These are phyloP conservation scores for Ophiocordyceps polyrhachis-furcata DNA, from an alignment of 2,329 filamentous ascomycete genomes.

Conservation along the genomic window DNA sequence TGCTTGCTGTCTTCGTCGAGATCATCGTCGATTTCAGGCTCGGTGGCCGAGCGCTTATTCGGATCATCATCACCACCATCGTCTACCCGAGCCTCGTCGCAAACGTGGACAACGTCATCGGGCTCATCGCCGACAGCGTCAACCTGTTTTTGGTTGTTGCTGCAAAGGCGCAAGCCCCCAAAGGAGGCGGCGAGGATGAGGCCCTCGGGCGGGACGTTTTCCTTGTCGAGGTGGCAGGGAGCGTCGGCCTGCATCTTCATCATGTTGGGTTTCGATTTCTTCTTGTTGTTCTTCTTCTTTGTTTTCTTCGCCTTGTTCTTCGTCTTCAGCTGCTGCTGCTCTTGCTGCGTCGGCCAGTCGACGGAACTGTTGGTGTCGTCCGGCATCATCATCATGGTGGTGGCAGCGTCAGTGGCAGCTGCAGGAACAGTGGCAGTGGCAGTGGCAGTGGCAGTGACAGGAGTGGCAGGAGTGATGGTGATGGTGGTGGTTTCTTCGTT, in stretches of 20 bases:
- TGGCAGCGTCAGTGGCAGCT: neutral
- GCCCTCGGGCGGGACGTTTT: neutral
- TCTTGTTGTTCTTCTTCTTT: neutral
- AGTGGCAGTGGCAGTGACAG: neutral
- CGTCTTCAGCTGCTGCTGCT: neutral
- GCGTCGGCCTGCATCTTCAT: neutral
- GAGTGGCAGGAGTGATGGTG: no score
- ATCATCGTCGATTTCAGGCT: slow-evolving; percentile 5
- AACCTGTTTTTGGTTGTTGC: neutral
- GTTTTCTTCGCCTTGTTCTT: neutral
- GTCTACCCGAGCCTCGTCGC: no score
- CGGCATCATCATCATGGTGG: neutral
- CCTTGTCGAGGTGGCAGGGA: neutral
- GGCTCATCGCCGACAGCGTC: neutral
- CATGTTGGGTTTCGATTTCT: neutral
- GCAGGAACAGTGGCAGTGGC: neutral
- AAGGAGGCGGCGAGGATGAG: neutral
- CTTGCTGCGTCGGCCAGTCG: neutral
- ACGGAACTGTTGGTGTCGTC: neutral
- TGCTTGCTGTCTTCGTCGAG: slow-evolving; percentile 12
- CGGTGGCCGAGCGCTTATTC: no score
- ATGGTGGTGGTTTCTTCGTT: neutral
- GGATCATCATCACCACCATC: no score
- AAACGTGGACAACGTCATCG: neutral
- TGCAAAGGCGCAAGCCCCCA: neutral